Conservation (phyloP, 192 early-diverging fungal genomes). For the Blastocladiella britannica region DNA sequence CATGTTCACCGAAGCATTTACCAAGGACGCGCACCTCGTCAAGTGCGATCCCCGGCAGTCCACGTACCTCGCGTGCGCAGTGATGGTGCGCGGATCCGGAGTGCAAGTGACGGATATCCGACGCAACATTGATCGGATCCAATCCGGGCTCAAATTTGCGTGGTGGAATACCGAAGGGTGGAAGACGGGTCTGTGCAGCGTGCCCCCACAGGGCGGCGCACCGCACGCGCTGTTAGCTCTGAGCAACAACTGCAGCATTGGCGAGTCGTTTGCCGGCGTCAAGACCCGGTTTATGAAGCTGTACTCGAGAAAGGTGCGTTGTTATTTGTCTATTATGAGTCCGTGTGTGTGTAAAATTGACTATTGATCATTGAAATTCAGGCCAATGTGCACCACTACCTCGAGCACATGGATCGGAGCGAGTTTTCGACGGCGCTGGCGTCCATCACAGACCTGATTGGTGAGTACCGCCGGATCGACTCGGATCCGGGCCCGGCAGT, state of each 20-base stretch:
- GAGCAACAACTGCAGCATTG: conserved; percentile 27
- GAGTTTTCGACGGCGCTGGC: conserved; percentile 14
- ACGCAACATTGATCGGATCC: conserved; percentile 28
- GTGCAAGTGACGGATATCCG: conserved; percentile 29
- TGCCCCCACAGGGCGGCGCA: conserved; percentile 16
- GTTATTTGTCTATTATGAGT: too few relatives aligned
- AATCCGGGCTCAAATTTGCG: conserved; percentile 16
- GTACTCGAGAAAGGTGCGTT: conserved; percentile 21
- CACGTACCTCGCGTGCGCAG: conserved; percentile 23
- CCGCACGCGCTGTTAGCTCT: conserved; percentile 18
- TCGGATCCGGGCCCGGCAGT: background rate
- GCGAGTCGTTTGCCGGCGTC: conserved; percentile 11
- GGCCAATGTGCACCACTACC: conserved; percentile 37
- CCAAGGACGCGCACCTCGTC: conserved; percentile 25
- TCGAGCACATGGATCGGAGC: conserved; percentile 17
- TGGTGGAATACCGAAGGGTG: conserved; percentile 34
- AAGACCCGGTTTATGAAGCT: conserved; percentile 21
- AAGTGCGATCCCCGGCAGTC: conserved; percentile 18
- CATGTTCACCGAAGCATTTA: conserved; percentile 35
- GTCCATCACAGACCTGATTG: conserved; percentile 2
- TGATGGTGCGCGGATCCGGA: conserved; percentile 23
- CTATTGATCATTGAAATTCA: conserved; percentile 5
- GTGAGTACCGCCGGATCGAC: conserved; percentile 1
- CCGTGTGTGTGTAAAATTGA: too few relatives aligned
- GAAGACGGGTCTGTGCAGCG: conserved; percentile 34